Conservation (phyloP, 106 monocot genomes). For the Phalaenopsis aphrodite region DNA sequence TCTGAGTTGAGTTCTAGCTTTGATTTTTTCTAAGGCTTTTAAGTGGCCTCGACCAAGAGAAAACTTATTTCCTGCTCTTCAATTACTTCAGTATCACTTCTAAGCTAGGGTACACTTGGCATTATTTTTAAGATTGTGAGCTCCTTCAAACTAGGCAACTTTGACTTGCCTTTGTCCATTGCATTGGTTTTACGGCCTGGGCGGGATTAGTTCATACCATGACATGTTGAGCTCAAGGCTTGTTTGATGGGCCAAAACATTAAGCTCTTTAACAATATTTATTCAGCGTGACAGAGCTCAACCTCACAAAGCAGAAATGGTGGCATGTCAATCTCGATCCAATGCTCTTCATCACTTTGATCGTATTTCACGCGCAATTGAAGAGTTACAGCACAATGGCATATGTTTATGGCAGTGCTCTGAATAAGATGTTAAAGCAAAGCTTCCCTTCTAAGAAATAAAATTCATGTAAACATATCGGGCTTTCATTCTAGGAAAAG, state of each 20-base stretch:
- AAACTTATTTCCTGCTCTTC: too few species aligned
- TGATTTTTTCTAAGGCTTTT: too few species aligned
- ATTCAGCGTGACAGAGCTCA: neutral
- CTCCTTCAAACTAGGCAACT: too few species aligned
- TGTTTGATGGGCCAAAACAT: neutral
- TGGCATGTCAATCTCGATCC: neutral
- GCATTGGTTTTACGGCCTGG: neutral
- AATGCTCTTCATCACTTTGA: neutral
- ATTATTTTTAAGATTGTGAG: too few species aligned
- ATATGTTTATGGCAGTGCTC: neutral
- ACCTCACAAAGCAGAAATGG: neutral
- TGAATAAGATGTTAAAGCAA: neutral
- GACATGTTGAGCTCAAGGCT: neutral
- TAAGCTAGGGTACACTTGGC: too few species aligned
- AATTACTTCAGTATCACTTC: too few species aligned
- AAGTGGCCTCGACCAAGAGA: too few species aligned
- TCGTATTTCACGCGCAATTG: neutral
- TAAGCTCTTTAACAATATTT: neutral
- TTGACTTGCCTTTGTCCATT: too few species aligned
- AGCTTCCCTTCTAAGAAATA: neutral
- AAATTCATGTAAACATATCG: neutral
- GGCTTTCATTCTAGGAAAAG: neutral
- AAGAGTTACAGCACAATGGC: neutral
- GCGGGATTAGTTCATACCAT: neutral
- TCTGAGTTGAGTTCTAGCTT: too few species aligned